Evolutionary conservation across 192 early-diverging fungal genomes (phyloP), one percentile per base, ranked within the genome.

Genomic region (Chytriomyces confervae): DNA sequence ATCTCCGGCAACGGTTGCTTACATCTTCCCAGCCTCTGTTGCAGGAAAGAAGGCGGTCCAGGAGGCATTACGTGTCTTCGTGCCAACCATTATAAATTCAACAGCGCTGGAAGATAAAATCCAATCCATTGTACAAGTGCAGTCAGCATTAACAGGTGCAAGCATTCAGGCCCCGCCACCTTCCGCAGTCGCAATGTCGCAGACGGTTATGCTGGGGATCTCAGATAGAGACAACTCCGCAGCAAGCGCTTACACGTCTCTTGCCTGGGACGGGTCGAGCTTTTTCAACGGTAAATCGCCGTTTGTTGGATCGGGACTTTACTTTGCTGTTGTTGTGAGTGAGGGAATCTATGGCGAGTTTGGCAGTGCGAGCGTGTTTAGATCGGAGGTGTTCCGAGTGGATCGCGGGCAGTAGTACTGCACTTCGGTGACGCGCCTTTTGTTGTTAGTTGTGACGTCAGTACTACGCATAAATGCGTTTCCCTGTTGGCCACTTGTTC

Each of bases 181-280:
- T n/a, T 57, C 2, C 53, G 53, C 68, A 20, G 29, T 62, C 8
- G 72, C 72, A 10, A 62, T 75, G 45, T 75, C 72, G 18, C 57
- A 24, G 18, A 2, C 9, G 3, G 8, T 75, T 1, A 9, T 10
- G 20, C 11, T 62, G 6, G 29, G 61, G 8, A 45, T 64, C 57
- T 43, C 11, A 46, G 72, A 64, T 11, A 18, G 23, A 8, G 72
- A 75, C 27, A 64, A 64, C 45, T n/a, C 20, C 3, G 10, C 20
- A 5, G 20, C 24, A 16, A 49, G 23, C 18, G 20, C 64, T 18
- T 75, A 63, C 45, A 46, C 27, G 8, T 7, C 60, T 11, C 8
- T 75, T 7, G 20, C 61, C 5, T 75, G 72, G 72, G 72, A 75
- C 23, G 72, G 72, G 20, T 63, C 72, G 0, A 7, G 13, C 3